Percentiles rank a stretch among this genome's conserved stretches.
Evolutionary conservation across 2,329 filamentous ascomycete genomes (phyloP).

Genomic region (Diaporthe vaccinii): DNA sequence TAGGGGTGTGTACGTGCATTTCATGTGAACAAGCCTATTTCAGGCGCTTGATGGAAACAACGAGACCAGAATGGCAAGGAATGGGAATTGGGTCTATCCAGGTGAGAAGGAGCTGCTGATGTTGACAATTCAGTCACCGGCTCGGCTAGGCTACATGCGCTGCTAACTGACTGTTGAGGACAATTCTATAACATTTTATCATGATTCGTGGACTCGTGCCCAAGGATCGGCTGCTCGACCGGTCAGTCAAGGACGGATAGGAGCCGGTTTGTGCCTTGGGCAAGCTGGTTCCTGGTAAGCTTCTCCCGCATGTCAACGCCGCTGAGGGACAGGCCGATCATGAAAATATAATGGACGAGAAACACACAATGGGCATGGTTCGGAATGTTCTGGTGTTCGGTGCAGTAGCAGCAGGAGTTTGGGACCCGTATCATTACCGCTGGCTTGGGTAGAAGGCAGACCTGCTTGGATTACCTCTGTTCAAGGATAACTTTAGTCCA

Average conservation of each 20-base stretch:
- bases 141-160: background rate
- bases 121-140: background rate
- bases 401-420: background rate
- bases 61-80: background rate
- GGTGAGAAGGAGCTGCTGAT: background rate
- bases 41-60: background rate
- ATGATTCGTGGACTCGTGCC: slow-evolving; percentile 45
- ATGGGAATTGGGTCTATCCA: slow-evolving; percentile 7
- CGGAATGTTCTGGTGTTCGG: background rate
- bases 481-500: background rate
- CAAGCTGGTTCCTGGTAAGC: background rate
- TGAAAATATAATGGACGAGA: no score
- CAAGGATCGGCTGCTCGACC: slow-evolving; percentile 45
- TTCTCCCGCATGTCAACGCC: no score
- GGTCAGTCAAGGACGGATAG: slow-evolving; percentile 49
- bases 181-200: slow-evolving; percentile 42
- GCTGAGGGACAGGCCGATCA: no score
- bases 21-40: background rate
- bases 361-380: no score
- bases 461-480: background rate
- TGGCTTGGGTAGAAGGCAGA: background rate
- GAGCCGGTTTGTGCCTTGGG: slow-evolving; percentile 45
- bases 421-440: background rate
- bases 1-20: no score
- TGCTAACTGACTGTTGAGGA: background rate